Evolutionary conservation across 345 rosid genomes (phyloP).

Genomic region (Cardamine resedifolia): DNA sequence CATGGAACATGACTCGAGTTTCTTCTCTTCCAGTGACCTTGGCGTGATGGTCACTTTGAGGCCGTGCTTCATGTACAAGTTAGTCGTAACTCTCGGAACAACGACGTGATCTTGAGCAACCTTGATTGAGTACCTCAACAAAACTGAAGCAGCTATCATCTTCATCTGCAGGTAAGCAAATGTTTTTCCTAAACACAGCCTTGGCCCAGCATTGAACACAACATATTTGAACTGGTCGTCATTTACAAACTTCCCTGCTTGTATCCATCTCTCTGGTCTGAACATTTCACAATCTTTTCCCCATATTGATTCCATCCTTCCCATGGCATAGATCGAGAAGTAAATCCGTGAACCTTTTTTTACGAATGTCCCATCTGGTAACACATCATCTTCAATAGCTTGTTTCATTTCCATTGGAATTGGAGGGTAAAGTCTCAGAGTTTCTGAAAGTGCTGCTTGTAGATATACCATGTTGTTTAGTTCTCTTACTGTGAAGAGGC

Average conservation of each 20-base stretch:
- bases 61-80: constrained; percentile 34
- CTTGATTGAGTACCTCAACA: constrained; percentile 36
- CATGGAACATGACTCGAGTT: constrained; percentile 3
- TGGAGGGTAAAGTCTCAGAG: constrained; percentile 60
- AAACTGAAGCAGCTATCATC: constrained; percentile 37
- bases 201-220: constrained; percentile 47
- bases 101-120: constrained; percentile 24
- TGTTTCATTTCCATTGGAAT: constrained; percentile 63
- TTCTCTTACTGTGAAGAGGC: constrained; percentile 41
- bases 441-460: constrained; percentile 56
- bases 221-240: constrained; percentile 40
- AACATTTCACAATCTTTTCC: constrained; percentile 50
- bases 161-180: constrained; percentile 50
- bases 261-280: constrained; percentile 59
- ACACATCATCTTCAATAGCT: constrained; percentile 46
- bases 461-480: constrained; percentile 46
- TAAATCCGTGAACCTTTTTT: constrained; percentile 49
- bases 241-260: constrained; percentile 29
- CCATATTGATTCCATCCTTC: constrained; percentile 58
- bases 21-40: constrained; percentile 19
- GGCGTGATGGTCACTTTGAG: constrained; percentile 32
- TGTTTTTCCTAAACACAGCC: constrained; percentile 47
- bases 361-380: constrained; percentile 56
- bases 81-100: constrained; percentile 28
- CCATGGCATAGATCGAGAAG: constrained; percentile 70